Evolutionary conservation across 371 early-diverging fungal species (phyloP).

Genomic region (Sanchytrium tribonematis): DNA sequence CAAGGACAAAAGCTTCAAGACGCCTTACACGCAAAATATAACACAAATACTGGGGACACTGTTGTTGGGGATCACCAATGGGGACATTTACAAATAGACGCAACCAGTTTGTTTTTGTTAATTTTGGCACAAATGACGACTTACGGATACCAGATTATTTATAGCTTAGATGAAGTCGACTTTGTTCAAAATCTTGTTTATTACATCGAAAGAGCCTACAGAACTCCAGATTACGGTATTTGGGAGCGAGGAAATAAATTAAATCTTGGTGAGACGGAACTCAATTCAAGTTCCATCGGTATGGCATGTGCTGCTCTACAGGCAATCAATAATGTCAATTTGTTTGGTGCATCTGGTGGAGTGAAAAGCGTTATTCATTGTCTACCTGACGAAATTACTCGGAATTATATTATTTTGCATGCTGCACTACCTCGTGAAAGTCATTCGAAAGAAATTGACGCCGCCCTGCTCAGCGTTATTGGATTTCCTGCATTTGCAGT

Average conservation of each 20-base stretch:
- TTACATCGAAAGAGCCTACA: conserved; percentile 40
- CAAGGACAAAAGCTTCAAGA: conserved; percentile 35
- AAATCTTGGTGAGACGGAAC: conserved; percentile 57
- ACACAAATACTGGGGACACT: conserved; percentile 48
- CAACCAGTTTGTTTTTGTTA: conserved; percentile 30
- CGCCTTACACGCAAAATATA: conserved; percentile 62
- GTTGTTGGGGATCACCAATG: conserved; percentile 61
- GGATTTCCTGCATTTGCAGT: conserved; percentile 72
- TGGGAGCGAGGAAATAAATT: conserved; percentile 75
- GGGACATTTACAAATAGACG: conserved; percentile 31
- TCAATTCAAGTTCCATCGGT: conserved; percentile 62
- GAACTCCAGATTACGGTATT: conserved; percentile 63
- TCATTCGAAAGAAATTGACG: conserved; percentile 62
- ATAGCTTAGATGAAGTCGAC: conserved; percentile 57
- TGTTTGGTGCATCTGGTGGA: conserved; percentile 55
- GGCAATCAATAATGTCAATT: conserved; percentile 55
- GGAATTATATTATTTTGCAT: conserved; percentile 47
- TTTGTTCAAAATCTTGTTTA: conserved; percentile 68
- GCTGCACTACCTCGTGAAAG: conserved; percentile 64
- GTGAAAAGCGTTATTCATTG: conserved; percentile 48
- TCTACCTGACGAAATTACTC: conserved; percentile 53
- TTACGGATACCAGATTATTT: conserved; percentile 40
- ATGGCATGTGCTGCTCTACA: conserved; percentile 65
- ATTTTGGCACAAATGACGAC: conserved; percentile 13
- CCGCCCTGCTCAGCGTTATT: conserved; percentile 50